Conservation (phyloP, 2,329 filamentous ascomycete genomes). For the Mycosphaerelloides madeirae region DNA sequence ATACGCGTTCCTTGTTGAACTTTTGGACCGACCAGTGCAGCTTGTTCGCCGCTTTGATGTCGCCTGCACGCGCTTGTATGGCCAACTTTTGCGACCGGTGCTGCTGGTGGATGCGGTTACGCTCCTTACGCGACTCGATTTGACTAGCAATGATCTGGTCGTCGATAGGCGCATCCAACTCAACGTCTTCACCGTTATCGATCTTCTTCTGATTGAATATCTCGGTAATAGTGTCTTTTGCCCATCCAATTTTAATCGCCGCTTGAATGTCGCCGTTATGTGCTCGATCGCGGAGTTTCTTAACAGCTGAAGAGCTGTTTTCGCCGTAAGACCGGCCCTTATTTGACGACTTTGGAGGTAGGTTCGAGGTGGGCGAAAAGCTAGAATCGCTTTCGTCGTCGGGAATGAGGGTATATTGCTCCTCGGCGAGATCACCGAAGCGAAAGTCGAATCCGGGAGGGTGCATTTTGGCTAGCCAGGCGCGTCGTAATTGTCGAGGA, state of each 20-base stretch:
- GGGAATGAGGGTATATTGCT: too few relatives aligned
- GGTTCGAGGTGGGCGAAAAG: too few relatives aligned
- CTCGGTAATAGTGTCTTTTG: constrained; percentile 14
- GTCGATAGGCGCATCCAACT: constrained; percentile 15
- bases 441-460: too few relatives aligned
- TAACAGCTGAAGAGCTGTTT: constrained; percentile 10
- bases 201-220: constrained; percentile 17
- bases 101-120: constrained; percentile 8
- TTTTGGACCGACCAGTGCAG: constrained; percentile 7
- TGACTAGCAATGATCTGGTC: constrained; percentile 5
- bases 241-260: constrained; percentile 17
- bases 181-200: constrained; percentile 3
- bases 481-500: too few relatives aligned
- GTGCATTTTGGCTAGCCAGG: too few relatives aligned
- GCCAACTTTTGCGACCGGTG: constrained; percentile 11
- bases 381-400: too few relatives aligned
- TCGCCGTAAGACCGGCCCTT: constrained; percentile 15
- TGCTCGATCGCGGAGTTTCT: constrained; percentile 8
- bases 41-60: constrained; percentile 16
- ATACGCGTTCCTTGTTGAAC: constrained; percentile 3
- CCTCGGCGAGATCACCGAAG: too few relatives aligned
- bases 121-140: constrained; percentile 10
- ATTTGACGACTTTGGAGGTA: too few relatives aligned
- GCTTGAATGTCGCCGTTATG: constrained; percentile 12
- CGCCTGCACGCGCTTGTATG: constrained; percentile 5